Percentiles rank a stretch among this genome's conserved stretches.
Evolutionary conservation across 2,329 filamentous ascomycete genomes (phyloP).

Genomic region (Escovopsis sp.): DNA sequence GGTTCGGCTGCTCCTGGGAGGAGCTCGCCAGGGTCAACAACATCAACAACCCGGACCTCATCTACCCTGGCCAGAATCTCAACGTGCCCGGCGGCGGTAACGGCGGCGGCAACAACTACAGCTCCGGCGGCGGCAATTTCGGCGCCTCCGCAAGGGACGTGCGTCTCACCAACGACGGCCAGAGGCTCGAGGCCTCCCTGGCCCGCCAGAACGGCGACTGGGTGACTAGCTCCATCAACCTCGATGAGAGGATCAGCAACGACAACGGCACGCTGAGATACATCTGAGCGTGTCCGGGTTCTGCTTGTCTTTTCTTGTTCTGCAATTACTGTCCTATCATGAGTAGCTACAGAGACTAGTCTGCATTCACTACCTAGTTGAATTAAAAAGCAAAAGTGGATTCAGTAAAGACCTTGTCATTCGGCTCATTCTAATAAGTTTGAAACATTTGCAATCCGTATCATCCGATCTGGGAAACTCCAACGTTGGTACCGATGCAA

Average conservation of each 20-base stretch:
- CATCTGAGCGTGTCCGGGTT: background rate
- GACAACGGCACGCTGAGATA: constrained; percentile 13
- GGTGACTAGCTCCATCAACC: constrained; percentile 14
- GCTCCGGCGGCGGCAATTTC: constrained; percentile 14
- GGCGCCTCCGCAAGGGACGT: constrained; percentile 19
- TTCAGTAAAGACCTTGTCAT: too few relatives aligned
- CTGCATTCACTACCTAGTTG: too few relatives aligned
- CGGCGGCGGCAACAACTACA: constrained; percentile 9
- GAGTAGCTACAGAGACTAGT: too few relatives aligned
- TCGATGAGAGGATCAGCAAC: constrained; percentile 21
- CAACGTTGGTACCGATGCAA: too few relatives aligned
- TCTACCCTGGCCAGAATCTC: constrained; percentile 26
- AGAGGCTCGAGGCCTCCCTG: constrained; percentile 19
- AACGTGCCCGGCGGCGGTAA: constrained; percentile 17
- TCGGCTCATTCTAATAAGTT: too few relatives aligned
- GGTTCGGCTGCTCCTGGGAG: constrained; percentile 18
- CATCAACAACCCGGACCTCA: constrained; percentile 25
- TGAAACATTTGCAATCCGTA: too few relatives aligned
- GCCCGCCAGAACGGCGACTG: constrained; percentile 14
- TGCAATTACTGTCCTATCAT: too few relatives aligned
- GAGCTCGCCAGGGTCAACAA: constrained; percentile 24
- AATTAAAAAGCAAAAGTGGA: too few relatives aligned
- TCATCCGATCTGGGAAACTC: too few relatives aligned
- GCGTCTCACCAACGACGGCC: constrained; percentile 21
- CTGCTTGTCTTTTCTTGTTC: too few relatives aligned